phyloP scores from a whole-genome alignment of 2,329 filamentous ascomycete genomes.

The Macrophomina tecta region DNA sequence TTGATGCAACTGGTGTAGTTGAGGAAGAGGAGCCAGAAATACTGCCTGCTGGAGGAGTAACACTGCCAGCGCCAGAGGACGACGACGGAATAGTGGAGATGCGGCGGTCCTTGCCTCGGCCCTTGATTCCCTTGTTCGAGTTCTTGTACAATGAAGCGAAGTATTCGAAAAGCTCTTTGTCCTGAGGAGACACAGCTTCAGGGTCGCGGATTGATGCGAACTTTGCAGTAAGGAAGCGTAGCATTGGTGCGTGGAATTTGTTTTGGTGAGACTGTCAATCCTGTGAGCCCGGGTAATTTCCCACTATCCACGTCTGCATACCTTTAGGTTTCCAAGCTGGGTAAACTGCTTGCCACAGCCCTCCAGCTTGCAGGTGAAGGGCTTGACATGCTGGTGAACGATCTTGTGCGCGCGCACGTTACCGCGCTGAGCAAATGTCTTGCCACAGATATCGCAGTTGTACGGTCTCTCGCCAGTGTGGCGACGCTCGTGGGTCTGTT shows the following conservation, averaged over 20 bases:
- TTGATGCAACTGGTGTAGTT: slow-evolving; percentile 9
- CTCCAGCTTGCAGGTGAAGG: slow-evolving; percentile 81
- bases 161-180: slow-evolving; percentile 82
- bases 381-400: slow-evolving; percentile 78
- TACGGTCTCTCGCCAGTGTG: slow-evolving; percentile 90
- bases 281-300: slow-evolving; percentile 28
- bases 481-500: slow-evolving; percentile 80
- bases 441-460: slow-evolving; percentile 78
- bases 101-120: slow-evolving; percentile 82
- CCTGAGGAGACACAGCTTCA: slow-evolving; percentile 69
- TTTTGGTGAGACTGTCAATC: slow-evolving; percentile 79
- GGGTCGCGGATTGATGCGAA: slow-evolving; percentile 69
- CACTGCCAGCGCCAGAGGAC: slow-evolving; percentile 27
- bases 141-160: slow-evolving; percentile 93
- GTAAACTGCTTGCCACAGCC: slow-evolving; percentile 88
- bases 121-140: slow-evolving; percentile 98
- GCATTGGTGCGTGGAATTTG: slow-evolving; percentile 82
- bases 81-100: slow-evolving; percentile 52
- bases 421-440: slow-evolving; percentile 82
- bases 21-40: slow-evolving; percentile 12
- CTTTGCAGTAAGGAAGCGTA: slow-evolving; percentile 71
- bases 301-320: slow-evolving; percentile 41
- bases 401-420: slow-evolving; percentile 85
- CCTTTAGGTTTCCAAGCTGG: slow-evolving; percentile 90
- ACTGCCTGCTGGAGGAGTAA: neutral